Percentiles rank a stretch among this genome's conserved stretches.
Evolutionary conservation across 306 rosid species (phyloP).

Genomic region (Cicer yamashitae): DNA sequence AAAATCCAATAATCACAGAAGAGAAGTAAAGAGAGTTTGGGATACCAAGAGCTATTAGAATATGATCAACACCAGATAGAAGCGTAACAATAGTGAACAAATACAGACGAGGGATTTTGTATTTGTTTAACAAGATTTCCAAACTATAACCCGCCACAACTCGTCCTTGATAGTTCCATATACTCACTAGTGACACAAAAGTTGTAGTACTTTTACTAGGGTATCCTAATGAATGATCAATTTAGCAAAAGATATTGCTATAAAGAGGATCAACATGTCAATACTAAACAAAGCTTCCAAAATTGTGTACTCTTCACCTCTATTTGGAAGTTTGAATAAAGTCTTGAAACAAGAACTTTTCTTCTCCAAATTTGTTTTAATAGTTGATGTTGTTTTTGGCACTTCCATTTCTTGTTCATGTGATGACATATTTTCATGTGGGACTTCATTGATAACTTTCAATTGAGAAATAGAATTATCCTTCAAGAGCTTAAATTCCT

Average conservation of each 20-base stretch:
- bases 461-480: too few species aligned
- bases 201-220: too few species aligned
- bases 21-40: conserved; percentile 62
- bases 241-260: conserved; percentile 55
- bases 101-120: conserved; percentile 48
- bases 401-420: neutral
- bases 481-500: conserved; percentile 50
- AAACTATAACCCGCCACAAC: conserved; percentile 59
- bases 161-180: conserved; percentile 53
- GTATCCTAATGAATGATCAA: conserved; percentile 26
- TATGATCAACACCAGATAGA: conserved; percentile 62
- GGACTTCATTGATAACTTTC: too few species aligned
- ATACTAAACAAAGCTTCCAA: conserved; percentile 66
- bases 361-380: conserved; percentile 1
- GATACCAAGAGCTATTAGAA: conserved; percentile 58
- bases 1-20: conserved; percentile 36
- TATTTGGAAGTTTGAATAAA: conserved; percentile 54
- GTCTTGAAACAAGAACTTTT: conserved; percentile 42
- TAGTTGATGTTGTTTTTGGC: neutral
- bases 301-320: conserved; percentile 73
- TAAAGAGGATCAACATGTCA: conserved; percentile 65
- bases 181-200: too few species aligned
- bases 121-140: conserved; percentile 57
- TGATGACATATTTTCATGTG: too few species aligned
- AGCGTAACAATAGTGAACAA: conserved; percentile 46